phyloP scores from a whole-genome alignment of 1,284 basidiomycete species.

The Erythrobasidium hasegawianum region DNA sequence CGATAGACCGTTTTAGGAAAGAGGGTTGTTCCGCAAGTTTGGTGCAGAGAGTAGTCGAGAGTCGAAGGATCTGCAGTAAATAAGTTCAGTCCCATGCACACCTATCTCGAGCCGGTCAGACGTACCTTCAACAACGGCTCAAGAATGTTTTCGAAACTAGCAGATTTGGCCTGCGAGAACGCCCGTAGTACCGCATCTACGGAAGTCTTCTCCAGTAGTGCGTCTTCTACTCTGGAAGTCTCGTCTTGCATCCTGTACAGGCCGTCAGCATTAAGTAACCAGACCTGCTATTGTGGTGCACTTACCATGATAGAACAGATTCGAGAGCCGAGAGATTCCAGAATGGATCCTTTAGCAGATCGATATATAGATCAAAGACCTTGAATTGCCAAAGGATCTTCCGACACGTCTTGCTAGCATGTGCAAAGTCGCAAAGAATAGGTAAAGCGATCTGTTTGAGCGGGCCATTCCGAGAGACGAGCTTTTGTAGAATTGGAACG shows the following conservation, averaged over 20 bases:
- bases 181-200: slow-evolving; percentile 72
- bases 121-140: slow-evolving; percentile 59
- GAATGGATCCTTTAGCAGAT: slow-evolving; percentile 83
- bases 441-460: slow-evolving; percentile 95
- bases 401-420: slow-evolving; percentile 84
- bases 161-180: slow-evolving; percentile 81
- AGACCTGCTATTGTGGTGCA: too few species aligned
- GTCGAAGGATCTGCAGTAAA: slow-evolving; percentile 63
- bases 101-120: neutral
- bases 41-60: slow-evolving; percentile 70
- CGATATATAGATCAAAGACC: slow-evolving; percentile 63
- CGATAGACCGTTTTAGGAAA: slow-evolving; percentile 82
- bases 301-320: slow-evolving; percentile 80
- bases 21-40: slow-evolving; percentile 67
- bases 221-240: slow-evolving; percentile 85
- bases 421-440: slow-evolving; percentile 89
- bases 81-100: too few species aligned
- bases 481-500: slow-evolving; percentile 80
- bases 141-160: slow-evolving; percentile 89
- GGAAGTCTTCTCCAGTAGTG: slow-evolving; percentile 65
- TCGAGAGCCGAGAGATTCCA: slow-evolving; percentile 94
- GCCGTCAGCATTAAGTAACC: too few species aligned
- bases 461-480: slow-evolving; percentile 80
- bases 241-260: slow-evolving; percentile 82
- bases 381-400: slow-evolving; percentile 56